Evolutionary conservation across 2,329 filamentous ascomycete species (phyloP).

Genomic region (Mycogone perniciosa): DNA sequence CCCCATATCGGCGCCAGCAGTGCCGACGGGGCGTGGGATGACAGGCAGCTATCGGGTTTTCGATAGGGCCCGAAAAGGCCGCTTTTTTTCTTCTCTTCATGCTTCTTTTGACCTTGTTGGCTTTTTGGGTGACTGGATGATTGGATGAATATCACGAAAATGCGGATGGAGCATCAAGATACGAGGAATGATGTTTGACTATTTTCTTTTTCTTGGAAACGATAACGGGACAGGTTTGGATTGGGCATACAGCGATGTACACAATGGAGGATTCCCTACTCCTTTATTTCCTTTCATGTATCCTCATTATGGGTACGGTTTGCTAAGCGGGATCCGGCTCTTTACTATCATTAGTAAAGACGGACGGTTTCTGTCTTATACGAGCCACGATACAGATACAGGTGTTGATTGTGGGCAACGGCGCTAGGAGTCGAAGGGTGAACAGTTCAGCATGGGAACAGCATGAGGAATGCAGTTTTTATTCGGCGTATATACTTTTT

Average conservation of each 20-base stretch:
- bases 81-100: not conserved
- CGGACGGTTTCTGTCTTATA: not conserved
- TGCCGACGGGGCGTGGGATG: constrained; percentile 20
- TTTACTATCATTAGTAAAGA: too few relatives aligned
- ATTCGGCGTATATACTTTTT: not conserved
- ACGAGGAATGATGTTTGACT: too few relatives aligned
- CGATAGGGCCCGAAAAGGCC: constrained; percentile 2
- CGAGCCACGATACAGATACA: not conserved
- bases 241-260: not conserved
- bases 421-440: too few relatives aligned
- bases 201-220: not conserved
- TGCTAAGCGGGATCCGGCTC: too few relatives aligned
- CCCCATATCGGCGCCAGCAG: constrained; percentile 25
- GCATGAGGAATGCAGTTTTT: not conserved
- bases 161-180: too few relatives aligned
- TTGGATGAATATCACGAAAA: too few relatives aligned
- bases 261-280: not conserved
- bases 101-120: not conserved
- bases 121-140: not conserved
- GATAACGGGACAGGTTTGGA: not conserved
- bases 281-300: not conserved
- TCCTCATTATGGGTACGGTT: too few relatives aligned
- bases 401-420: not conserved
- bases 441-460: not conserved
- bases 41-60: constrained; percentile 17